phyloP scores from a whole-genome alignment of 192 early-diverging fungal genomes.

The Backusella parvicylindrica region DNA sequence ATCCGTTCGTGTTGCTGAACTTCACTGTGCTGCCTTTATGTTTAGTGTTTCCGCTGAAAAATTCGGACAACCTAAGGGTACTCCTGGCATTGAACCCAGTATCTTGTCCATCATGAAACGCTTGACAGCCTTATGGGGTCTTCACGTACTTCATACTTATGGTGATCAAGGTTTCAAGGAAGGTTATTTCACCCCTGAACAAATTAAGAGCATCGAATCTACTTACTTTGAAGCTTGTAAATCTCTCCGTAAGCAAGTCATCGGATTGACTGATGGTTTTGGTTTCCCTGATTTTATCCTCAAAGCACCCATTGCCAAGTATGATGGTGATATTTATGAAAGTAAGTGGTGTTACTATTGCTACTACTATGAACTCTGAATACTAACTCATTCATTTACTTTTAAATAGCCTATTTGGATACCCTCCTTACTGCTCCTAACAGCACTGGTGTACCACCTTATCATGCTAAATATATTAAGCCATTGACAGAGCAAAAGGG shows the following conservation, averaged over 20 bases:
- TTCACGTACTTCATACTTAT: slow-evolving; percentile 39
- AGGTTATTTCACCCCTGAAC: slow-evolving; percentile 45
- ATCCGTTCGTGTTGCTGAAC: slow-evolving; percentile 28
- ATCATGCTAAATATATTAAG: slow-evolving; percentile 39
- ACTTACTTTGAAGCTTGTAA: slow-evolving; percentile 27
- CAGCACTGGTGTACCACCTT: slow-evolving; percentile 34
- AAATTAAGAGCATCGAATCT: slow-evolving; percentile 39
- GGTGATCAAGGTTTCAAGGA: slow-evolving; percentile 45
- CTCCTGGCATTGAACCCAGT: slow-evolving; percentile 3
- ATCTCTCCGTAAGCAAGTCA: slow-evolving; percentile 38
- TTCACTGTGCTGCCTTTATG: slow-evolving; percentile 31
- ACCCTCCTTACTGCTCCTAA: slow-evolving; percentile 32
- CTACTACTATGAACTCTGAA: background rate
- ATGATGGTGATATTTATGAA: slow-evolving; percentile 55
- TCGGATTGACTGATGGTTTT: slow-evolving; percentile 53
- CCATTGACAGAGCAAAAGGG: slow-evolving; percentile 35
- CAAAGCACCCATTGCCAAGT: slow-evolving; percentile 57
- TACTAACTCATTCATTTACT: background rate
- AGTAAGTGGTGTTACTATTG: background rate
- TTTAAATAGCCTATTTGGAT: slow-evolving; percentile 31
- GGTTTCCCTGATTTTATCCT: slow-evolving; percentile 52
- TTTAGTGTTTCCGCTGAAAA: slow-evolving; percentile 11
- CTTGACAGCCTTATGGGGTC: slow-evolving; percentile 42
- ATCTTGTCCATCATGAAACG: slow-evolving; percentile 37
- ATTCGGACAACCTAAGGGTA: background rate